Evolutionary conservation across 108 stramenopile genomes (phyloP), one percentile per base, ranked within the genome.

Genomic region (Epithemia pelagica): DNA sequence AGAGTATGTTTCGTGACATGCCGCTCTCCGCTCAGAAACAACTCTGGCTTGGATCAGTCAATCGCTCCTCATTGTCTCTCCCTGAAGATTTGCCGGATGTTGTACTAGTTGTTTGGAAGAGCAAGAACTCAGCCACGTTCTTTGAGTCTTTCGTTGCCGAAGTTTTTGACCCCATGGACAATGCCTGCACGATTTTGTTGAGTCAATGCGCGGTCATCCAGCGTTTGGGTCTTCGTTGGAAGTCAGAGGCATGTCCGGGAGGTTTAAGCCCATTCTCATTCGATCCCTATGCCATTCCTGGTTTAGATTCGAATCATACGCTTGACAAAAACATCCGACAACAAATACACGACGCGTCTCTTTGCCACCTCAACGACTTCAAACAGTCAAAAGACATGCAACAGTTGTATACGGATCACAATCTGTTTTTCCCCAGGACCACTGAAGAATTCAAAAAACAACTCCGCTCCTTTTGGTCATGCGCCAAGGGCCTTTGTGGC

Each of bases 321-420:
- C 37, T 46, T 46, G 37, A 46, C 37, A 5, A 15, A 5, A 46
- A 46, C 5, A 46, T n/a, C n/a, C n/a, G n/a, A n/a, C n/a, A n/a
- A n/a, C n/a, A n/a, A n/a, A n/a, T n/a, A n/a, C n/a, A n/a, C n/a
- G n/a, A n/a, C n/a, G n/a, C n/a, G n/a, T n/a, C n/a, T n/a, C 67
- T 25, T 73, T 74, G 24, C 81, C 81, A 2, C 54, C 29, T 2
- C 78, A 77, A 32, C 78, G 78, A 37, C 71, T 74, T 30, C 0
- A 56, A 2, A 1, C 29, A 28, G 54, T 82, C 58, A 82, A 82
- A 66, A 27, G 22, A 51, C 67, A 74, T 29, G 81, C 77, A 18
- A 65, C 72, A 61, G 57, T 28, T 28, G 67, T 82, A 0, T 69
- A 78, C 18, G 64, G 57, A 31, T 61, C 66, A 22, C 78, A 78